These are phyloP conservation scores for Maudiozyma serrabonitensis DNA, from an alignment of 805 yeast genomes.

Conservation along the genomic window DNA sequence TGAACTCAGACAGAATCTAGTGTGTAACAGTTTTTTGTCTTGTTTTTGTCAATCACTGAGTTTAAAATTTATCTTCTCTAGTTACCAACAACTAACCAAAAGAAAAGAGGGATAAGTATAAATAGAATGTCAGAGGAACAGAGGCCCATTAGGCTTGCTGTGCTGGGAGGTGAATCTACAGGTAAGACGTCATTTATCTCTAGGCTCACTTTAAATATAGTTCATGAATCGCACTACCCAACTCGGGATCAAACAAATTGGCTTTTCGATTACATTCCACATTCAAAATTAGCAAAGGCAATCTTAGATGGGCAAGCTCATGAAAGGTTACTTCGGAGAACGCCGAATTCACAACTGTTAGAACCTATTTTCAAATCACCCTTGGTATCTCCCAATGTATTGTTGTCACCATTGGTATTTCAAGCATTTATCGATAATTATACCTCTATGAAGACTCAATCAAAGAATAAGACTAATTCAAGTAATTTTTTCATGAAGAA, in stretches of 20 bases:
- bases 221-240: constrained; percentile 66
- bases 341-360: constrained; percentile 21
- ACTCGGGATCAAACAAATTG: constrained; percentile 53
- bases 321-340: constrained; percentile 30
- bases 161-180: constrained; percentile 47
- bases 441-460: constrained; percentile 11
- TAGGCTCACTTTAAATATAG: constrained; percentile 38
- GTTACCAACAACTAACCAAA: too few species aligned
- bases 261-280: constrained; percentile 45
- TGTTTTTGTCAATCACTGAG: too few species aligned
- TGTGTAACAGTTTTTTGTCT: too few species aligned
- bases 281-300: constrained; percentile 30
- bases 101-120: background rate
- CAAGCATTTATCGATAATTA: constrained; percentile 26
- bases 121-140: constrained; percentile 6
- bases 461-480: constrained; percentile 10
- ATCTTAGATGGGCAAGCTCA: constrained; percentile 41
- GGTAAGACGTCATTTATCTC: constrained; percentile 56
- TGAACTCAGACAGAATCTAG: too few species aligned
- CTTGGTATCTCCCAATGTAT: constrained; percentile 19
- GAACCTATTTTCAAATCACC: constrained; percentile 28
- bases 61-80: too few species aligned
- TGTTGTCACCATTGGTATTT: constrained; percentile 33
- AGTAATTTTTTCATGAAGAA: constrained; percentile 4
- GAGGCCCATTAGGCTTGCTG: constrained; percentile 46